Percentiles rank a stretch among this genome's conserved stretches.
Conservation (phyloP, 495 filamentous ascomycete genomes). For the Monascus purpureus region DNA sequence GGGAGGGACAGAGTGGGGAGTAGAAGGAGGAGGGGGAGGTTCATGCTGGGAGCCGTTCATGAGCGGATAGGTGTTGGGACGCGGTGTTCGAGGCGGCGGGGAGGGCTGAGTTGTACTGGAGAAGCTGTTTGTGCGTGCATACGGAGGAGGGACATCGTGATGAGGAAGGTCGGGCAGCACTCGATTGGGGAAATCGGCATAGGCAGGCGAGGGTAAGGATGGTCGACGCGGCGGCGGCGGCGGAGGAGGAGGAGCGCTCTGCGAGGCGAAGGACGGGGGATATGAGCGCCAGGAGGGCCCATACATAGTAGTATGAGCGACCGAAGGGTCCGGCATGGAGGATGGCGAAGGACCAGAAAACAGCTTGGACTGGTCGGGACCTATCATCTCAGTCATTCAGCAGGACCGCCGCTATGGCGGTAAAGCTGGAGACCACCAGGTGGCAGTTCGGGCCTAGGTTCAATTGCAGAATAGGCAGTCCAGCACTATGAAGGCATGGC, state of each 20-base stretch:
- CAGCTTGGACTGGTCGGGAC: conserved; percentile 8
- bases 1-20: conserved; percentile 22
- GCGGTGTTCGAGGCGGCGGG: conserved; percentile 9
- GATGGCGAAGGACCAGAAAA: conserved; percentile 6
- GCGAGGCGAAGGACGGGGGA: conserved; percentile 17
- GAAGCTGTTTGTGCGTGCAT: conserved; percentile 20
- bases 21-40: no score
- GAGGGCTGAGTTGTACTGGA: conserved; percentile 17
- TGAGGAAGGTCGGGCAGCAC: conserved; percentile 27
- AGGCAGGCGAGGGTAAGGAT: conserved; percentile 16
- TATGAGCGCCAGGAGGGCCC: conserved; percentile 24
- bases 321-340: conserved; percentile 19
- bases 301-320: conserved; percentile 13
- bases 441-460: no score
- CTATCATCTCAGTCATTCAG: conserved; percentile 9
- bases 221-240: conserved; percentile 17
- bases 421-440: no score
- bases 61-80: conserved; percentile 15
- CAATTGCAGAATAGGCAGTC: no score
- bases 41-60: conserved; percentile 27
- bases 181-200: conserved; percentile 19
- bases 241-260: conserved; percentile 20
- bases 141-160: conserved; percentile 25
- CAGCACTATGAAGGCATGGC: no score
- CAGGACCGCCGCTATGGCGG: conserved; percentile 6